Conservation (phyloP, 2,329 filamentous ascomycete genomes). For the Clathrospora elynae region DNA sequence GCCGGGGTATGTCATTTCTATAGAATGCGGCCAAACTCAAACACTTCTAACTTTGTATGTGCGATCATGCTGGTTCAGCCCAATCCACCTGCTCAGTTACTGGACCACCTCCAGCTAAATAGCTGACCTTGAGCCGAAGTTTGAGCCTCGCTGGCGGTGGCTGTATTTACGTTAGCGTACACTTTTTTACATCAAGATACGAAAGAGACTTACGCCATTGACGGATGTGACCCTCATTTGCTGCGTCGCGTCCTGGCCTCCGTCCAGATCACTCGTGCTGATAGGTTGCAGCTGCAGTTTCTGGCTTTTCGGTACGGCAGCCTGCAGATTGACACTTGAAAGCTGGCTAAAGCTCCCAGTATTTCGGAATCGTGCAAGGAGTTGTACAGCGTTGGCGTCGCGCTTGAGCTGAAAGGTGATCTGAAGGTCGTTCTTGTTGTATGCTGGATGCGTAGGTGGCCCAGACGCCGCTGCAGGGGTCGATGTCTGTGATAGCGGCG, state of each 20-base stretch:
- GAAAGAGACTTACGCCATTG: conserved; percentile 75
- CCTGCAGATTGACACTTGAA: conserved; percentile 81
- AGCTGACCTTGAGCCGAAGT: conserved; percentile 83
- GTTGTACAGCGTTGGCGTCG: conserved; percentile 78
- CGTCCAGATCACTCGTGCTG: conserved; percentile 75
- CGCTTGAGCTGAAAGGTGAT: conserved; percentile 85
- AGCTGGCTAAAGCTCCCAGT: conserved; percentile 67
- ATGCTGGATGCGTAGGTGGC: conserved; percentile 68
- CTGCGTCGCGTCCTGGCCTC: conserved; percentile 84
- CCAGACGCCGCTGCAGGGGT: conserved; percentile 44
- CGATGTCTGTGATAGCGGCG: conserved; percentile 56
- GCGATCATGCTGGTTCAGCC: conserved; percentile 71
- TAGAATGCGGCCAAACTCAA: conserved; percentile 12
- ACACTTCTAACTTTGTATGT: conserved; percentile 5
- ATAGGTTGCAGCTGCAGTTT: conserved; percentile 92
- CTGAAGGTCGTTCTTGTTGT: conserved; percentile 82
- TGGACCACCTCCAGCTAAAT: conserved; percentile 70
- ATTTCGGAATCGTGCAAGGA: conserved; percentile 84
- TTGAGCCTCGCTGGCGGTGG: conserved; percentile 71
- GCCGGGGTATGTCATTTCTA: conserved; percentile 18
- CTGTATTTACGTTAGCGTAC: conserved; percentile 56
- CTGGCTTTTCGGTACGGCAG: conserved; percentile 94
- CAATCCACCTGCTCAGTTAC: conserved; percentile 95
- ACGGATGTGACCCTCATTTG: conserved; percentile 84
- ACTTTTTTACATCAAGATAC: not conserved